Conservation (phyloP, 2,329 filamentous ascomycete species). For the Colletotrichum tofieldiae region DNA sequence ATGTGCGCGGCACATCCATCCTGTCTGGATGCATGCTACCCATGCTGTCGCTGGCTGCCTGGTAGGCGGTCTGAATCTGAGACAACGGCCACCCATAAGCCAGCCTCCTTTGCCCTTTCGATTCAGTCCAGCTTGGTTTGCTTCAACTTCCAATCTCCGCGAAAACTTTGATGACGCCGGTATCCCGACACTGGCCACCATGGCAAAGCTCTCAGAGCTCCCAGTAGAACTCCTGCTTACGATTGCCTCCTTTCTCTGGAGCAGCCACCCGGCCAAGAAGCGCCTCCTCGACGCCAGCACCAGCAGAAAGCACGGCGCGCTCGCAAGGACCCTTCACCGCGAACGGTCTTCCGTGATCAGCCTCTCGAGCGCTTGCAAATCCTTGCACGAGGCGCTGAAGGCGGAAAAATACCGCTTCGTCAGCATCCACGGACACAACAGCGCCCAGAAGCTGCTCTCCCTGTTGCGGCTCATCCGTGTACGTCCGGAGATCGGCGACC, state of each 20-base stretch:
- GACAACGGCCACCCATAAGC: not conserved
- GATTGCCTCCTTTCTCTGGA: not conserved
- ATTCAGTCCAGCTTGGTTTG: rapidly evolving
- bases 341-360: not conserved
- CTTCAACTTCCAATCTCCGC: not conserved
- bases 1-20: too few relatives aligned
- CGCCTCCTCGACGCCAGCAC: not conserved
- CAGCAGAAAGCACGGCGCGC: not conserved
- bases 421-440: not conserved
- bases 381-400: not conserved
- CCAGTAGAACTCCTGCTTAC: not conserved
- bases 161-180: not conserved
- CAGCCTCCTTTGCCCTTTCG: not conserved
- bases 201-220: not conserved
- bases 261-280: not conserved
- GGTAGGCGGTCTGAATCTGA: not conserved
- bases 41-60: not conserved
- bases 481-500: not conserved
- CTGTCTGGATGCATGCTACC: not conserved
- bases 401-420: not conserved
- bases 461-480: not conserved
- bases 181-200: not conserved
- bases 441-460: not conserved
- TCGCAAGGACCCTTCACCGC: not conserved
- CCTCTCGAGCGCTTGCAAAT: not conserved